Base-by-base conservation (phyloP, 1,284 basidiomycete species). In the Cryptococcus wingfieldii region DNA sequence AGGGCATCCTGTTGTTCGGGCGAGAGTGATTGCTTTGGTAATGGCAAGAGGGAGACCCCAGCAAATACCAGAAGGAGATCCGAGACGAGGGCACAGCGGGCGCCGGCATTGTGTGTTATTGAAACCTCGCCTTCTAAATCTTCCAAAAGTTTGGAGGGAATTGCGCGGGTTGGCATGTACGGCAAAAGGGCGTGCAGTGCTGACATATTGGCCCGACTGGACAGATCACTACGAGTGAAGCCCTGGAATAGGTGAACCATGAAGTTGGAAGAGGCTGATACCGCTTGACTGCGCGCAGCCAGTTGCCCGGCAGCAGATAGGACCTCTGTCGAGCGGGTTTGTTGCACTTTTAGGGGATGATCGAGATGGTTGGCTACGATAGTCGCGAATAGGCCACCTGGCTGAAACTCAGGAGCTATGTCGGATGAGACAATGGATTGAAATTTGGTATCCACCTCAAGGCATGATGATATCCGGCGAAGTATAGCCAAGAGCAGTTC, bases 201-300 rank as follows among this genome's bases (percentile, higher is more conserved):
- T 0, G 64, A 37, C 13, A 72, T 50, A 28, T 62, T 64, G 0
- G 59, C 47, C 14, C 62, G 53, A 13, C 56, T 57, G 7, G 54
- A 42, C 12, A 65, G 52, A 9, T 59, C 64, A 3, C 48, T 47
- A 3, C 31, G 31, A 5, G 58, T 46, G 7, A 61, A 44, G 10
- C 58, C 45, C 12, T 39, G 28, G 51, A 70, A 71, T 18, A 74
- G 56, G 2, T 65, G 66, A 19, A 61, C 51, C n/a, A 72, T 59
- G 38, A 65, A 55, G 6, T 31, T 16, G 10, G 16, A 38, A 8
- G 50, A 43, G 3, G 58, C 27, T 2, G 58, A 57, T 53, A 60
- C 19, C 49, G 41, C n/a, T 48, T 60, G 23, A 8, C 18, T 25
- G 44, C 7, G 18, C 14, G 16, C 19, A 6, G 58, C 49, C 2